These are phyloP conservation scores for Lactarius quietus DNA, from an alignment of 768 basidiomycete species.

Conservation along the genomic window DNA sequence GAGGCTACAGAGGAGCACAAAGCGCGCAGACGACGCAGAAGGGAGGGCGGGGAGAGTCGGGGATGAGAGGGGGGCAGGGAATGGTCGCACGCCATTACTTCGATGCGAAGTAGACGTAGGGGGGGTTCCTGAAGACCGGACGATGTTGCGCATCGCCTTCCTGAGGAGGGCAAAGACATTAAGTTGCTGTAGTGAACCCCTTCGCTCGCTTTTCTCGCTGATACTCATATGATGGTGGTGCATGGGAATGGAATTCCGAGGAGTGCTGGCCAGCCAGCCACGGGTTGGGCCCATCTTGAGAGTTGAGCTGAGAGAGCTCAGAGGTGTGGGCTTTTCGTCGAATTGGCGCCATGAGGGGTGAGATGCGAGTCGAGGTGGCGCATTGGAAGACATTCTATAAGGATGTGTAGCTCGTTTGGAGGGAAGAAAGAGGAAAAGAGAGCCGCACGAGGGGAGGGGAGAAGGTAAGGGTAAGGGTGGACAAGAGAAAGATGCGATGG, in stretches of 20 bases:
- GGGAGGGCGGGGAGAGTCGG: constrained; percentile 22
- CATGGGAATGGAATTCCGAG: constrained; percentile 9
- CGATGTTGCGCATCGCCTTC: constrained; percentile 13
- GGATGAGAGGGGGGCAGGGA: constrained; percentile 8
- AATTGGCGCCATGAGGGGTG: constrained; percentile 20
- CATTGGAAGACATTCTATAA: constrained; percentile 11
- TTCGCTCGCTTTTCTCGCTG: constrained; percentile 4
- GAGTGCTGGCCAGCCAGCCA: constrained; percentile 23
- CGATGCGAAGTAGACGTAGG: constrained; percentile 14
- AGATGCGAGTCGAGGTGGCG: constrained; percentile 19
- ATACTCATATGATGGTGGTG: constrained; percentile 5
- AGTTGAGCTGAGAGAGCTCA: constrained; percentile 25
- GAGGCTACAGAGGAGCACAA: constrained; percentile 77
- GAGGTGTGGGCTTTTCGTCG: constrained; percentile 17
- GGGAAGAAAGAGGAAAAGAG: background rate
- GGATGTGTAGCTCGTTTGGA: background rate
- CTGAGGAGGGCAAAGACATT: constrained; percentile 7
- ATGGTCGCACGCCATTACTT: constrained; percentile 1
- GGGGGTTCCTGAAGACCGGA: constrained; percentile 15
- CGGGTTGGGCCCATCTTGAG: constrained; percentile 16
- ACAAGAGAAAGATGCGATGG: background rate
- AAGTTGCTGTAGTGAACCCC: background rate
- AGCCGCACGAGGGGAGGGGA: background rate
- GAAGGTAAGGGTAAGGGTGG: background rate
- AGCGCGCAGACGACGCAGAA: constrained; percentile 41